These are phyloP conservation scores for Plasmodium fragile DNA, from an alignment of 169 alveolate genomes.

Conservation along the genomic window DNA sequence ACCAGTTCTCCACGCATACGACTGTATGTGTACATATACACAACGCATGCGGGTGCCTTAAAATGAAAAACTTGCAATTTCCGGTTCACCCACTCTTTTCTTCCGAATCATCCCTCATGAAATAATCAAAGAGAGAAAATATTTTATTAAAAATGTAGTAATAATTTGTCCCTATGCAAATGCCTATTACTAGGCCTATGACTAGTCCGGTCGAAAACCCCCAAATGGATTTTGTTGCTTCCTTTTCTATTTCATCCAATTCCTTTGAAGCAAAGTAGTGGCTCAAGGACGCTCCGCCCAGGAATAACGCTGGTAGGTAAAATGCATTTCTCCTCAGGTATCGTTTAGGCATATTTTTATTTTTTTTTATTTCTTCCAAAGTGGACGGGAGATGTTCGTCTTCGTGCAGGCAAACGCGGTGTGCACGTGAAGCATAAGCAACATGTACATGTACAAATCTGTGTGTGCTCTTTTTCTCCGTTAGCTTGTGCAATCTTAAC, in stretches of 20 bases:
- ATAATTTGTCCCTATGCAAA: constrained; percentile 75
- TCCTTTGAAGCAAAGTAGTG: constrained; percentile 76
- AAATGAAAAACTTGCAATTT: not conserved
- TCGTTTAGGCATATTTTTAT: constrained; percentile 50
- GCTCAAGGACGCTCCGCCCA: constrained; percentile 77
- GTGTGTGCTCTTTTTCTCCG: not conserved
- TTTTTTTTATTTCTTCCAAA: constrained; percentile 8
- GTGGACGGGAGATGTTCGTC: not conserved
- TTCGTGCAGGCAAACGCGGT: not conserved
- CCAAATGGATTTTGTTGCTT: constrained; percentile 70
- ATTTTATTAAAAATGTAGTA: constrained; percentile 73
- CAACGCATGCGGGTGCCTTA: not conserved
- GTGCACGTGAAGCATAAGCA: not conserved
- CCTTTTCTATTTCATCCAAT: constrained; percentile 76
- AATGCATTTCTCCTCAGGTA: constrained; percentile 51
- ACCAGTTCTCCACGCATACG: not conserved
- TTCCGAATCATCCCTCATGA: constrained; percentile 70
- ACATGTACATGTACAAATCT: not conserved
- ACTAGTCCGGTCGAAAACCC: constrained; percentile 77
- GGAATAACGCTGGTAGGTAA: constrained; percentile 73
- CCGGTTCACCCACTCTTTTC: constrained; percentile 29
- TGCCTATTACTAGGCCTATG: constrained; percentile 74
- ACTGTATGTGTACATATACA: not conserved
- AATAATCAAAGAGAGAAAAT: constrained; percentile 73
- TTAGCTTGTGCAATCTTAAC: not conserved